Base-by-base conservation (phyloP, 129 eudicot genomes). In the Sambucus nigra region DNA sequence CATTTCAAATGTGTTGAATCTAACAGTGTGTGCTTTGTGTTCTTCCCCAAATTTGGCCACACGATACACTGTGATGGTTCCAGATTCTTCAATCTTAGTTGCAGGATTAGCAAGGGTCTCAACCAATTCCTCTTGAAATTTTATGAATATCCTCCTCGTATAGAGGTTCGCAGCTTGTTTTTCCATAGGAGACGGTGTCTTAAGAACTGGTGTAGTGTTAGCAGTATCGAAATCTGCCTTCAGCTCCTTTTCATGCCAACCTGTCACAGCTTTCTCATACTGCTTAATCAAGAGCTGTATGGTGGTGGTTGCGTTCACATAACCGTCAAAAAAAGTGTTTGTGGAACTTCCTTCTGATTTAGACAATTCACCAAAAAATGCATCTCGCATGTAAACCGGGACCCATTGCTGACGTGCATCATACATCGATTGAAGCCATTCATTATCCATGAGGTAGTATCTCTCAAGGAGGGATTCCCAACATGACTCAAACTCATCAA, bases 161-260 rank as follows among this genome's bases (percentile, higher is more conserved):
- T 75, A 86, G 7, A 81, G 69, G 45, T 64, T 68, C 15, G 92
- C 87, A 16, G 84, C 95, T 78, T 86, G 95, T 55, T 86, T 86
- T 68, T 86, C 95, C 95, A 81, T 86, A 7, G 92, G 95, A 53
- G 95, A 86, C 2, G 87, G 92, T 5, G 95, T 81, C 67, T 76
- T 86, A 16, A 86, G 45, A 55, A 68, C 67, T 3, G 95, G 87
- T 18, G 51, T 58, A 47, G 82, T 57, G 75, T 51, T 78, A 29
- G 51, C 60, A n/a, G 87, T 81, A 42, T 81, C 84, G 25, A 66
- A 69, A 61, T 86, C 84, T 16, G 76, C 92, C 64, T 76, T 81
- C 21, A 78, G 23, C 62, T 86, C 92, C 64, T 59, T 81, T 57
- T 81, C 84, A 7, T 65, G 76, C 84, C 95, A 78, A 56, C 55